Base-by-base conservation (phyloP, 2,329 filamentous ascomycete genomes). In the Teratosphaeria destructans region DNA sequence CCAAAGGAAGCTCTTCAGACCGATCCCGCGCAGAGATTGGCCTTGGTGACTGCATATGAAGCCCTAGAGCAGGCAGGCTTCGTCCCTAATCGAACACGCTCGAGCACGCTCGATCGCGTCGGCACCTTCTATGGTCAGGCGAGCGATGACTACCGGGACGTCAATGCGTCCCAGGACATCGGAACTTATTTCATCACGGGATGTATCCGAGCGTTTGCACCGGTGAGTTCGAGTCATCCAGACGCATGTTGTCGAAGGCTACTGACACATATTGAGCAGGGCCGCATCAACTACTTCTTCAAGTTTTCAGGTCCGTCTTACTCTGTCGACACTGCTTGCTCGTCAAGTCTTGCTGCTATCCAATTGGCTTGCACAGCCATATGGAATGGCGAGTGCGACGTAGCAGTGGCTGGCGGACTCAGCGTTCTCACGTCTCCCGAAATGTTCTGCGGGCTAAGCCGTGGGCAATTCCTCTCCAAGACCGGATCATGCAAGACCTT, bases 91-190 rank as follows among this genome's bases (percentile, higher is more conserved):
- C 54, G 64, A 3, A 74, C 72, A 1, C 59, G 66, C 12, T 68
- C 69, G 16, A 71, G 71, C 0, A 47, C 62, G 5, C 56, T 56
- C 0, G 59, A 70, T 12, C 66, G 72, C 3, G 65, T 75, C 19
- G 73, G 71, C 11, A 65, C 65, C 1, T 75, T 66, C 61, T 72
- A 67, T 60, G 73, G 74, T n/a, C 63, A 66, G 53, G 65, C 70
- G 5, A 66, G 60, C 54, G 66, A 75, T 56, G 74, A 76, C 57
- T 72, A 60, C 35, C 63, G 65, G 1, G 69, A 71, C 52, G 61
- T 66, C 49, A 71, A 69, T 52, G 39, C 53, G 8, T 64, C 43
- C 3, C 69, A 72, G 58, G 61, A 67, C 16, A 59, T 71, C 54
- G 59, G 59, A 23, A 70, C 67, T 8, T 68, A 71, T 55, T 64